Percentiles rank a stretch among this genome's conserved stretches.
Evolutionary conservation across 2,329 filamentous ascomycete genomes (phyloP).

Genomic region (Clonostachys chloroleuca): DNA sequence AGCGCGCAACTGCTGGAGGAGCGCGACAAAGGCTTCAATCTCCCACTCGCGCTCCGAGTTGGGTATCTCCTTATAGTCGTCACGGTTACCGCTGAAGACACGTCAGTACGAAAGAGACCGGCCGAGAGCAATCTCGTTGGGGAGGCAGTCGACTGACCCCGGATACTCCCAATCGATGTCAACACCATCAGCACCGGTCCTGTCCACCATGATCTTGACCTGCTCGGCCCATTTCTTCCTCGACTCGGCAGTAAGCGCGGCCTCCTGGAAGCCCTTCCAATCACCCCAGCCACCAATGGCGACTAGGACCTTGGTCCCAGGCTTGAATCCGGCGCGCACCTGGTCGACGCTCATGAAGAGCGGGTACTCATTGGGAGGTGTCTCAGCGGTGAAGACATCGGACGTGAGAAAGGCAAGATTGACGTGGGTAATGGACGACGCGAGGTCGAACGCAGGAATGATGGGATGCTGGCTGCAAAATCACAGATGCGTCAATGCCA

Average conservation of each 20-base stretch:
- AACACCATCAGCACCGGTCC: conserved; percentile 60
- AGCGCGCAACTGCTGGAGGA: conserved; percentile 53
- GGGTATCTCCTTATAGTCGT: conserved; percentile 62
- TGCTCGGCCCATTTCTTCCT: conserved; percentile 59
- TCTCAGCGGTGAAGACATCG: conserved; percentile 40
- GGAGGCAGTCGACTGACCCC: conserved; percentile 21
- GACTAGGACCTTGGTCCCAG: conserved; percentile 58
- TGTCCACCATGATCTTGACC: conserved; percentile 56
- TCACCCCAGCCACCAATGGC: conserved; percentile 76
- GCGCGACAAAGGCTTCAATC: conserved; percentile 57
- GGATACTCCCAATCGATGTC: conserved; percentile 65
- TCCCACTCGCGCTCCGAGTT: conserved; percentile 58
- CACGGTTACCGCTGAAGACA: conserved; percentile 53
- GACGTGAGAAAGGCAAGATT: conserved; percentile 54
- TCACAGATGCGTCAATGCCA: not conserved
- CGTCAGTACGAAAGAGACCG: conserved; percentile 24
- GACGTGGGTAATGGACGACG: conserved; percentile 48
- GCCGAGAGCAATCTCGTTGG: not conserved
- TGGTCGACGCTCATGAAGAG: conserved; percentile 47
- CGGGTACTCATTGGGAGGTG: conserved; percentile 28
- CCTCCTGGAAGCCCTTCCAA: conserved; percentile 55
- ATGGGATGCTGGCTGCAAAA: conserved; percentile 38
- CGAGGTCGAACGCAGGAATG: conserved; percentile 27
- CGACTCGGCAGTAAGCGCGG: conserved; percentile 42
- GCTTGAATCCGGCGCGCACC: conserved; percentile 41